Evolutionary conservation across 495 filamentous ascomycete genomes (phyloP), one percentile per base, ranked within the genome.

Genomic region (Penicillium fimorum): DNA sequence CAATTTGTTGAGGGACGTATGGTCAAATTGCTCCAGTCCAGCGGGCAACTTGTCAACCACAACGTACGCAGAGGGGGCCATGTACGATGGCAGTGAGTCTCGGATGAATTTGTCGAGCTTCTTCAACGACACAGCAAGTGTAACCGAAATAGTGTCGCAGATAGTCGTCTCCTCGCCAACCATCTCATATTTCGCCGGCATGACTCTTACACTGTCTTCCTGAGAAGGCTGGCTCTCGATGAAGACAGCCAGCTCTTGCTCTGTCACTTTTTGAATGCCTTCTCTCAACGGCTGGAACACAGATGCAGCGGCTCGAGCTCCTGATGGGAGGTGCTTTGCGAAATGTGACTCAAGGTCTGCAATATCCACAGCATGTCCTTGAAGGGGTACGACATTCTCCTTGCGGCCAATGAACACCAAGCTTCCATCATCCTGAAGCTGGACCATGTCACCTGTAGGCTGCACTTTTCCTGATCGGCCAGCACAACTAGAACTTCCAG

Each of bases 1-100:
- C 2, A 71, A 43, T 37, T 67, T 49, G 30, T 61, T 68, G 18
- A 76, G 60, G 9, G 58, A 42, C 24, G 17, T 40, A 18, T 65
- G 70, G 18, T 74, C 67, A 8, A 64, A 46, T 25, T 67, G 52
- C 15, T 58, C 70, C 8, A 35, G 50, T 9, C 51, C 47, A 24
- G 47, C 54, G 1, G 70, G 70, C 15, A 74, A 53, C 41, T 65
- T 57, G 24, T 70, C 63, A 30, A 76, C 35, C 8, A 72, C 59
- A 18, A 79, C 47, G 43, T 75, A 77, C 0, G 61, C 57, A 25
- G 66, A 69, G 0, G 76, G 76, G 4, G 67, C 53, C 75, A 79
- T 75, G 52, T 77, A 74, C 0, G 72, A 67, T 11, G 74, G 72
- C 3, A 75, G 56, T 22, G 64, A 68, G 58, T 75, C 72, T 4